A percentile compares a stretch with the other conserved stretches of the same genome.
Conservation (phyloP, 495 filamentous ascomycete species). For the Cladorrhinum samala region DNA sequence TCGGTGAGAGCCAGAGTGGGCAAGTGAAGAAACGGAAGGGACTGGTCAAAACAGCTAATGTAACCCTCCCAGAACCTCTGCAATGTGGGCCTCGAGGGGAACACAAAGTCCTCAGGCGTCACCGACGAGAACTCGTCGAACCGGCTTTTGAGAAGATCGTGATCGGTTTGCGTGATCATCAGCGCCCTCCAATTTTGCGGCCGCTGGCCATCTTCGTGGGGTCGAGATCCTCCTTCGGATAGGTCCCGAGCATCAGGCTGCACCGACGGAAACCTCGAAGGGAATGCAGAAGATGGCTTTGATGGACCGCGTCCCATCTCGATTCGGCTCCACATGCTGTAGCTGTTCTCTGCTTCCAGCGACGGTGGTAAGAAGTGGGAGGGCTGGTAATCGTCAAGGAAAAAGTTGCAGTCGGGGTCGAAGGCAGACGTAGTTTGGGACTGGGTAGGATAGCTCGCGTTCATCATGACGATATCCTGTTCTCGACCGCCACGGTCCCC, state of each 20-base stretch:
- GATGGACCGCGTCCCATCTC: constrained; percentile 38
- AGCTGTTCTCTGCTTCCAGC: constrained; percentile 42
- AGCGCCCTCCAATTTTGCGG: constrained; percentile 54
- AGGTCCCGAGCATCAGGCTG: constrained; percentile 58
- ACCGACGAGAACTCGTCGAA: constrained; percentile 61
- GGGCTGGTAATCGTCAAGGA: constrained; percentile 45
- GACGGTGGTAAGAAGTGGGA: constrained; percentile 44
- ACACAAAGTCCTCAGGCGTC: constrained; percentile 60
- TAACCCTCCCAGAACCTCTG: constrained; percentile 63
- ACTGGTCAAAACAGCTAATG: constrained; percentile 60
- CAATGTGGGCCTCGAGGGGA: constrained; percentile 57
- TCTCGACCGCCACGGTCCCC: constrained; percentile 34
- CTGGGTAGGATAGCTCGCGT: constrained; percentile 33
- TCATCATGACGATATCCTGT: constrained; percentile 35
- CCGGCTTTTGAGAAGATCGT: constrained; percentile 55
- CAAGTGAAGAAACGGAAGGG: constrained; percentile 63
- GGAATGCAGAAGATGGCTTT: constrained; percentile 57
- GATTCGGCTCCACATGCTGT: constrained; percentile 39
- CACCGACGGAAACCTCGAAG: constrained; percentile 62
- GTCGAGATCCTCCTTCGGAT: constrained; percentile 36
- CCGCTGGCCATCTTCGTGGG: constrained; percentile 37
- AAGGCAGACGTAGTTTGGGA: constrained; percentile 23
- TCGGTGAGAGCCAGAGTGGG: constrained; percentile 53
- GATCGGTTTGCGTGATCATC: constrained; percentile 60
- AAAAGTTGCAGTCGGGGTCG: constrained; percentile 46